Percentiles rank a stretch among this genome's conserved stretches.
Evolutionary conservation across 768 basidiomycete species (phyloP).

Genomic region (Tubosaeta sp.): DNA sequence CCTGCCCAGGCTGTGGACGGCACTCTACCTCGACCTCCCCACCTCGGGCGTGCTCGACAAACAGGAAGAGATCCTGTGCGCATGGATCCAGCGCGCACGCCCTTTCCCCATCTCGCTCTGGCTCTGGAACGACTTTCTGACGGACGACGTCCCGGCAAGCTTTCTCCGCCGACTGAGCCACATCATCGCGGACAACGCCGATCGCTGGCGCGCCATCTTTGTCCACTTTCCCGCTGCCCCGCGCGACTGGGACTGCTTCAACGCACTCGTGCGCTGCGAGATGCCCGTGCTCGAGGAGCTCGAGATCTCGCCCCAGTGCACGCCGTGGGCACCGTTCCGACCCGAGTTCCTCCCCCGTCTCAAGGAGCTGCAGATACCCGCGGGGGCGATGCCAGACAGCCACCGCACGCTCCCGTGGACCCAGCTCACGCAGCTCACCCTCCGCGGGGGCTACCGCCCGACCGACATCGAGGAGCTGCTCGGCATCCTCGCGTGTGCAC

Average conservation of each 20-base stretch:
- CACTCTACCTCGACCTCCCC: conserved; percentile 29
- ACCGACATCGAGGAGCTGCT: conserved; percentile 26
- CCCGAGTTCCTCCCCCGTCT: conserved; percentile 24
- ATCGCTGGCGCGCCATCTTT: conserved; percentile 30
- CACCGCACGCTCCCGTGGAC: conserved; percentile 31
- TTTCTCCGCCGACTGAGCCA: conserved; percentile 23
- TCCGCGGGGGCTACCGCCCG: conserved; percentile 28
- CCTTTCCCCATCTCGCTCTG: conserved; percentile 25
- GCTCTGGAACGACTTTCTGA: conserved; percentile 32
- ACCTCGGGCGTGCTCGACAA: conserved; percentile 20
- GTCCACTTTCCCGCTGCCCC: conserved; percentile 28
- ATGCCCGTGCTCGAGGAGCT: conserved; percentile 29
- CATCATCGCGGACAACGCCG: conserved; percentile 19
- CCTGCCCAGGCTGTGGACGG: conserved; percentile 29
- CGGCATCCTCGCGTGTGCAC: conserved; percentile 21
- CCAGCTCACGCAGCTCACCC: conserved; percentile 29
- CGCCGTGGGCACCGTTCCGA: conserved; percentile 28
- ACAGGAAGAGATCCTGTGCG: conserved; percentile 22
- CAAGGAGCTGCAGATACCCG: conserved; percentile 28
- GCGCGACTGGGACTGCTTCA: conserved; percentile 27
- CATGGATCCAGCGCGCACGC: conserved; percentile 27
- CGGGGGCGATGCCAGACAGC: conserved; percentile 30
- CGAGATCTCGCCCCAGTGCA: conserved; percentile 31
- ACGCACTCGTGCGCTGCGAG: conserved; percentile 19
- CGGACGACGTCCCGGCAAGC: conserved; percentile 25